These are phyloP conservation scores for Naumovozyma baii DNA, from an alignment of 805 yeast species.

Conservation along the genomic window DNA sequence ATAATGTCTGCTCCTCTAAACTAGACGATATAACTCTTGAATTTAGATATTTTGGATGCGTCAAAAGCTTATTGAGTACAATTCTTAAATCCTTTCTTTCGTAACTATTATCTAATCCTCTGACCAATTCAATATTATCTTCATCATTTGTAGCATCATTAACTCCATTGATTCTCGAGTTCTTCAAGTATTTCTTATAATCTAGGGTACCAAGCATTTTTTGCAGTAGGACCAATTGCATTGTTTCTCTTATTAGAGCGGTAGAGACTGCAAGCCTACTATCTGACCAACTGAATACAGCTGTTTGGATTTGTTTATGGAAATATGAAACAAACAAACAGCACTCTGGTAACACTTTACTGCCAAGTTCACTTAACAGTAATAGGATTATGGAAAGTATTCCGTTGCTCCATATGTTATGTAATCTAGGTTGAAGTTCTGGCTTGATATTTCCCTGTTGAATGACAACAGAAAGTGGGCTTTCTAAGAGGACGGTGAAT, in stretches of 20 bases:
- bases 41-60: constrained; percentile 78
- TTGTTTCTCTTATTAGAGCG: constrained; percentile 51
- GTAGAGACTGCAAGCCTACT: constrained; percentile 34
- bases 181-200: constrained; percentile 38
- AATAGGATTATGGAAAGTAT: constrained; percentile 57
- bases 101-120: constrained; percentile 52
- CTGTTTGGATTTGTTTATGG: constrained; percentile 51
- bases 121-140: constrained; percentile 30
- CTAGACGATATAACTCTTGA: constrained; percentile 58
- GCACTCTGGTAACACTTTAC: constrained; percentile 52
- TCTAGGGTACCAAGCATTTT: constrained; percentile 46
- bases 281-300: constrained; percentile 61
- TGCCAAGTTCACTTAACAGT: constrained; percentile 54
- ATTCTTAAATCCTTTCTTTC: constrained; percentile 52
- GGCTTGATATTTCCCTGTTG: constrained; percentile 57
- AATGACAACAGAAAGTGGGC: constrained; percentile 58
- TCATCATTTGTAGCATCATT: constrained; percentile 12
- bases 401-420: constrained; percentile 81
- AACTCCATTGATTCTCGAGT: constrained; percentile 6
- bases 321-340: constrained; percentile 55
- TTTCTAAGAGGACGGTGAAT: constrained; percentile 57
- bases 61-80: constrained; percentile 59
- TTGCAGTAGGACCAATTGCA: constrained; percentile 57
- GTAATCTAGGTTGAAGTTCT: constrained; percentile 44
- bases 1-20: constrained; percentile 50